Conservation (phyloP, 768 basidiomycete species). For the Candolleomyces eurysporus region DNA sequence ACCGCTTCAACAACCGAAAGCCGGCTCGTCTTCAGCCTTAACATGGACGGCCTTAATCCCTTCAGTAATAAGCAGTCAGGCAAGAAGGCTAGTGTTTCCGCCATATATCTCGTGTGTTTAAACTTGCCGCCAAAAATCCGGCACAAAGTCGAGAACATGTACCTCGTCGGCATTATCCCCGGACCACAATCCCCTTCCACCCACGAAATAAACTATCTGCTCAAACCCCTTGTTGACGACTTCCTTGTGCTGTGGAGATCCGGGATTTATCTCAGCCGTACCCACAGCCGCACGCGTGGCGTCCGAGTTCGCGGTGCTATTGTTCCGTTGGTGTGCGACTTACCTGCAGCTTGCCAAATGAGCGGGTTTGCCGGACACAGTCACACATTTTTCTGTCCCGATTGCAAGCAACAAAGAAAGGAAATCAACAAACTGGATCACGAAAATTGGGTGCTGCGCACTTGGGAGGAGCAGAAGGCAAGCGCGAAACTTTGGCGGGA, state of each 20-base stretch:
- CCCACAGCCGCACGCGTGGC: too few species aligned
- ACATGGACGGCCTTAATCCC: slow-evolving; percentile 31
- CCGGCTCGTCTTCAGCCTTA: slow-evolving; percentile 22
- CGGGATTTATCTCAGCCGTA: too few species aligned
- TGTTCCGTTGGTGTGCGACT: too few species aligned
- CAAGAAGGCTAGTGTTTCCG: slow-evolving; percentile 17
- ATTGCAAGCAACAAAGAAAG: neutral
- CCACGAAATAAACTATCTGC: slow-evolving; percentile 30
- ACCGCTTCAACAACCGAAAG: too few species aligned
- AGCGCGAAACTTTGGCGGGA: too few species aligned
- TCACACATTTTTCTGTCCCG: slow-evolving; percentile 11
- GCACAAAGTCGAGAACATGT: slow-evolving; percentile 17
- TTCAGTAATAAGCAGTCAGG: slow-evolving; percentile 20
- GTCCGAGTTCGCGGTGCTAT: too few species aligned
- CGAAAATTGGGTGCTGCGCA: too few species aligned
- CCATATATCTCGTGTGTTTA: slow-evolving; percentile 26
- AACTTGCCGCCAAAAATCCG: slow-evolving; percentile 28
- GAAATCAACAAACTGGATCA: too few species aligned
- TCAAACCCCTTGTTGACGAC: slow-evolving; percentile 32
- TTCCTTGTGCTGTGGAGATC: slow-evolving; percentile 24
- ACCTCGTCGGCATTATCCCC: slow-evolving; percentile 19
- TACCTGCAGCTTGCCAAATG: slow-evolving; percentile 24
- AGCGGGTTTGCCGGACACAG: slow-evolving; percentile 17
- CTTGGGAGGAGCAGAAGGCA: too few species aligned
- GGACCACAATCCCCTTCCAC: slow-evolving; percentile 13